phyloP scores from a whole-genome alignment of 1,284 basidiomycete genomes.

The Cutaneotrichosporon cavernicola region DNA sequence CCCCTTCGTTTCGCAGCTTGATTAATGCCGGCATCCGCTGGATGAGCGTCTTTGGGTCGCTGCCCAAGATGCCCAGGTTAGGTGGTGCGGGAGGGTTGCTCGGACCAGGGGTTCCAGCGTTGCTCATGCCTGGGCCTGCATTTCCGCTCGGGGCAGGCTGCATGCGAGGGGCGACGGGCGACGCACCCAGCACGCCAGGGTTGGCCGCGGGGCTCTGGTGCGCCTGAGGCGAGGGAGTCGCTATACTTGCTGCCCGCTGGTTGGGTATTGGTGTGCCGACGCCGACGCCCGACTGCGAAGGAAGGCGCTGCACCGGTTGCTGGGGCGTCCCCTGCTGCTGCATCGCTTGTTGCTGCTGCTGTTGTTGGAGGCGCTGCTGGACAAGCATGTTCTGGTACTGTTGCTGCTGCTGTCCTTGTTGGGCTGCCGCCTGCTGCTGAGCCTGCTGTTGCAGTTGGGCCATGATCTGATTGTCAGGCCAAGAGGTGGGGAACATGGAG shows the following conservation, averaged over 20 bases:
- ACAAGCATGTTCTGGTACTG: slow-evolving; percentile 24
- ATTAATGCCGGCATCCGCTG: slow-evolving; percentile 24
- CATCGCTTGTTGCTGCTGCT: slow-evolving; percentile 9
- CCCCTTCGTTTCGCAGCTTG: slow-evolving; percentile 23
- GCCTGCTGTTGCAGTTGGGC: slow-evolving; percentile 15
- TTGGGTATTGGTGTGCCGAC: slow-evolving; percentile 20
- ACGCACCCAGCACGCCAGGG: slow-evolving; percentile 20
- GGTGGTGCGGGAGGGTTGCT: slow-evolving; percentile 2
- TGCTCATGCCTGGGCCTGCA: slow-evolving; percentile 19
- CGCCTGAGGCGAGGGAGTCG: slow-evolving; percentile 23
- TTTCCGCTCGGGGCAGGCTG: slow-evolving; percentile 23
- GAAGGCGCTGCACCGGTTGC: slow-evolving; percentile 20
- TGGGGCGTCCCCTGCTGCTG: slow-evolving; percentile 21
- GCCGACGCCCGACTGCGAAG: slow-evolving; percentile 14
- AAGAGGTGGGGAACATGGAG: background rate
- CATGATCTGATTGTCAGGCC: slow-evolving; percentile 7
- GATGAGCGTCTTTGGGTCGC: slow-evolving; percentile 22
- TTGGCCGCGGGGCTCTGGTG: slow-evolving; percentile 24
- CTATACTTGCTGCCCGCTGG: slow-evolving; percentile 14
- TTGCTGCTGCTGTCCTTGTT: slow-evolving; percentile 22
- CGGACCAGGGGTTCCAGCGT: slow-evolving; percentile 15
- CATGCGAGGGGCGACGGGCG: slow-evolving; percentile 25
- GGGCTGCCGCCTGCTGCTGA: slow-evolving; percentile 13
- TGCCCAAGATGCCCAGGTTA: slow-evolving; percentile 18
- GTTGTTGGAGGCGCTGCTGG: slow-evolving; percentile 21